A percentile compares a stretch with the other conserved stretches of the same genome.
Conservation (phyloP, 2,329 filamentous ascomycete species). For the Apiospora arundinis region DNA sequence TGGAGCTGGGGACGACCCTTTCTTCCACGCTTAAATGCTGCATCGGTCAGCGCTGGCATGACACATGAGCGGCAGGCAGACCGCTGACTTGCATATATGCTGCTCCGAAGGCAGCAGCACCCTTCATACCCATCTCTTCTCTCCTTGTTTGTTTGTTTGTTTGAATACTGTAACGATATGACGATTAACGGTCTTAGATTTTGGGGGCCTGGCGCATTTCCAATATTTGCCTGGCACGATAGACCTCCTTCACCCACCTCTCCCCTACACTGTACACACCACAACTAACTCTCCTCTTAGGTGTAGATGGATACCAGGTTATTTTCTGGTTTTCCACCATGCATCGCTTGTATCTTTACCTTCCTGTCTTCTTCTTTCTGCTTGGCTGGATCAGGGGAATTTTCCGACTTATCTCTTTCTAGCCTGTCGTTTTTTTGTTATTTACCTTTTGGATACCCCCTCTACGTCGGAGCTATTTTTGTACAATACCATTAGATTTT, state of each 20-base stretch:
- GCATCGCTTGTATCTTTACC: neutral
- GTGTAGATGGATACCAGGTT: neutral
- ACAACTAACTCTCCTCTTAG: neutral
- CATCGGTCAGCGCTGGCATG: neutral
- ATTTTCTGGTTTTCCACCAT: neutral
- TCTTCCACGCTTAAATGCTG: slow-evolving; percentile 8
- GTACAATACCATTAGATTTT: neutral
- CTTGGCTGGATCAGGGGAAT: neutral
- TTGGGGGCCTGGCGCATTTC: slow-evolving; percentile 6
- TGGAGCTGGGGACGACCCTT: neutral
- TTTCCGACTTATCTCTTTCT: neutral
- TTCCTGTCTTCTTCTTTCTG: neutral
- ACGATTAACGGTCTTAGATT: neutral
- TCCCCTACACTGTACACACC: neutral
- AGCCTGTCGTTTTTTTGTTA: neutral
- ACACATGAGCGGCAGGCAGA: neutral
- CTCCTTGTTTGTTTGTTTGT: slow-evolving; percentile 13
- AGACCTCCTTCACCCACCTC: neutral
- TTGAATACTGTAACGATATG: neutral
- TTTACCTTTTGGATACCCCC: neutral
- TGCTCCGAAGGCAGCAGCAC: neutral
- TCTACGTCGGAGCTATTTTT: neutral
- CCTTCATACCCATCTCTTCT: neutral
- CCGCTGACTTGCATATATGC: neutral
- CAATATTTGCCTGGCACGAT: neutral